Conservation (phyloP, 1,284 basidiomycete species). For the Blastosporella zonata region DNA sequence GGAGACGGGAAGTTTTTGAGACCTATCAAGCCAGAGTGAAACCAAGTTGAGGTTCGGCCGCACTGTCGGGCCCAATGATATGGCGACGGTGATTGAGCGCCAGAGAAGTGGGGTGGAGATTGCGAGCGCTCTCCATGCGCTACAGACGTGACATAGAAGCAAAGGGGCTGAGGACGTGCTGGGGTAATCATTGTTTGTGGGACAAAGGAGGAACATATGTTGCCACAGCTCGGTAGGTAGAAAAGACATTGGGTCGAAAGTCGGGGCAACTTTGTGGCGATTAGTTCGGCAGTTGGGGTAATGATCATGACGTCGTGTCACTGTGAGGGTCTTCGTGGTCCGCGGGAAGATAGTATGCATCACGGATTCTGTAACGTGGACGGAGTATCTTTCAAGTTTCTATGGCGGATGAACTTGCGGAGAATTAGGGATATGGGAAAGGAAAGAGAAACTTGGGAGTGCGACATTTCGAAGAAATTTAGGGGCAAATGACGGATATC, state of each 20-base stretch:
- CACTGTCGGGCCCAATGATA: constrained; percentile 25
- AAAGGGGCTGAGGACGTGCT: constrained; percentile 25
- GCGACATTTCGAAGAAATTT: neutral
- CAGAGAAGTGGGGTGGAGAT: constrained; percentile 29
- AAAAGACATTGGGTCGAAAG: neutral
- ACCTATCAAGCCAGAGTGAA: constrained; percentile 28
- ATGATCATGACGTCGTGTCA: constrained; percentile 5
- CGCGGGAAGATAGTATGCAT: constrained; percentile 6
- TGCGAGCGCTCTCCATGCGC: constrained; percentile 28
- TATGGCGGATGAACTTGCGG: no score
- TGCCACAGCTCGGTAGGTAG: constrained; percentile 12
- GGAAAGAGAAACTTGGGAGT: neutral
- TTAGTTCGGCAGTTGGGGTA: constrained; percentile 3
- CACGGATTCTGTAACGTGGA: neutral
- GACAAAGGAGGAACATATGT: constrained; percentile 28
- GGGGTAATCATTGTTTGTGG: constrained; percentile 18
- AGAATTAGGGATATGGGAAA: no score
- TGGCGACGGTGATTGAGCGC: constrained; percentile 28
- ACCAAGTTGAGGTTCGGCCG: constrained; percentile 26
- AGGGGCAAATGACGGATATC: neutral
- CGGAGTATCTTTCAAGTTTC: neutral
- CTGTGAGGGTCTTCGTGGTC: constrained; percentile 3
- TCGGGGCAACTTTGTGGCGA: neutral
- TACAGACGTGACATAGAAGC: constrained; percentile 31
- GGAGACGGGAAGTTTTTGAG: constrained; percentile 28